These are phyloP conservation scores for Podila verticillata DNA, from an alignment of 192 early-diverging fungal genomes.

Conservation along the genomic window DNA sequence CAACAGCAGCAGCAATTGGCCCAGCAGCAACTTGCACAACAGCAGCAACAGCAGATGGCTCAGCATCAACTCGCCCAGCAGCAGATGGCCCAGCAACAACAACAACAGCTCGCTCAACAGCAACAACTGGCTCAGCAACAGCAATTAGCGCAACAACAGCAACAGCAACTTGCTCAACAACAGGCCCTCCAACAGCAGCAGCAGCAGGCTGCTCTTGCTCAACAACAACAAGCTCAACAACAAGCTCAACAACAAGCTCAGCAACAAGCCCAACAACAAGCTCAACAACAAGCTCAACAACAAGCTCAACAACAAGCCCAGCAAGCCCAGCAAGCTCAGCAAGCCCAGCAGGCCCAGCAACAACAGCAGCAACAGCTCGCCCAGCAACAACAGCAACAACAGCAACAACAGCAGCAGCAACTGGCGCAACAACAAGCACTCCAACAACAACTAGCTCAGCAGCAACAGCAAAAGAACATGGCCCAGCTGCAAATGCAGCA, in stretches of 20 bases:
- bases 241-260: slow-evolving; percentile 13
- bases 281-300: slow-evolving; percentile 11
- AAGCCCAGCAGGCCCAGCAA: slow-evolving; percentile 9
- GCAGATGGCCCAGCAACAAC: slow-evolving; percentile 25
- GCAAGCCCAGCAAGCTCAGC: slow-evolving; percentile 18
- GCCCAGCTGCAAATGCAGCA: slow-evolving; percentile 11
- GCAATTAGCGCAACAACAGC: slow-evolving; percentile 11
- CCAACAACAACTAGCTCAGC: slow-evolving; percentile 13
- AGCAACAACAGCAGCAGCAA: slow-evolving; percentile 40
- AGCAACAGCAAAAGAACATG: slow-evolving; percentile 18
- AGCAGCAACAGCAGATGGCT: background rate
- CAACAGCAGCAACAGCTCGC: slow-evolving; percentile 9
- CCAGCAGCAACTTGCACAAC: slow-evolving; percentile 2
- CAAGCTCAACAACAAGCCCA: slow-evolving; percentile 5
- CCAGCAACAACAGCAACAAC: slow-evolving; percentile 15
- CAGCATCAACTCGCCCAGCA: background rate
- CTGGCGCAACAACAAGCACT: slow-evolving; percentile 3
- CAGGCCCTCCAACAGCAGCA: slow-evolving; percentile 28
- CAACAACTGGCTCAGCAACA: slow-evolving; percentile 21
- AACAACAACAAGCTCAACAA: slow-evolving; percentile 23
- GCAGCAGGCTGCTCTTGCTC: slow-evolving; percentile 10
- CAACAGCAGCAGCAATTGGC: background rate
- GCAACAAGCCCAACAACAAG: slow-evolving; percentile 25
- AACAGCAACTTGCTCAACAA: slow-evolving; percentile 8
- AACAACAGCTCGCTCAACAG: slow-evolving; percentile 6